These are phyloP conservation scores for Fraxinus excelsior DNA, from an alignment of 257 asterid genomes.

Conservation along the genomic window DNA sequence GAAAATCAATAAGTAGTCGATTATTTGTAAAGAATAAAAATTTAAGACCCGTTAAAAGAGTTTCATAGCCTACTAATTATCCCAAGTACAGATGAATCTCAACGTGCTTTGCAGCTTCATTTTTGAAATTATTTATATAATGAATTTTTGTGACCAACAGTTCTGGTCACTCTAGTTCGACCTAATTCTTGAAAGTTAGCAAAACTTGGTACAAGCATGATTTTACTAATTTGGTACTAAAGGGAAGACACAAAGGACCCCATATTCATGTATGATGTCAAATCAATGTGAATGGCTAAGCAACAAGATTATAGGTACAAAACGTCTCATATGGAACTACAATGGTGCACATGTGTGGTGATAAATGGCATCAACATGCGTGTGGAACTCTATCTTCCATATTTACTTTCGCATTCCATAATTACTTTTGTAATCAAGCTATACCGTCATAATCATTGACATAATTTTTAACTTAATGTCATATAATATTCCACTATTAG, in stretches of 20 bases:
- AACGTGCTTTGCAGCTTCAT: no score
- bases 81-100: no score
- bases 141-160: no score
- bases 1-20: no score
- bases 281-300: constrained; percentile 7
- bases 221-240: neutral
- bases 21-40: no score
- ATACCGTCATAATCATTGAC: no score
- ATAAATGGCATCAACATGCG: neutral
- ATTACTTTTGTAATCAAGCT: neutral
- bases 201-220: neutral
- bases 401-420: neutral
- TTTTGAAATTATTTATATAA: no score
- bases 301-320: neutral
- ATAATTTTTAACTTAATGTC: no score
- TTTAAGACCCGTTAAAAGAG: no score
- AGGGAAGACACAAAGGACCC: neutral
- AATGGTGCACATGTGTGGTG: neutral
- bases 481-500: no score
- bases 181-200: neutral
- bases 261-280: neutral
- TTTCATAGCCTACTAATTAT: no score
- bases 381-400: neutral
- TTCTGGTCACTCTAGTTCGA: no score
- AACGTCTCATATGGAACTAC: neutral